Percentiles rank a stretch among this genome's conserved stretches.
Conservation (phyloP, 2,329 filamentous ascomycete species). For the Simplicillium sp. region DNA sequence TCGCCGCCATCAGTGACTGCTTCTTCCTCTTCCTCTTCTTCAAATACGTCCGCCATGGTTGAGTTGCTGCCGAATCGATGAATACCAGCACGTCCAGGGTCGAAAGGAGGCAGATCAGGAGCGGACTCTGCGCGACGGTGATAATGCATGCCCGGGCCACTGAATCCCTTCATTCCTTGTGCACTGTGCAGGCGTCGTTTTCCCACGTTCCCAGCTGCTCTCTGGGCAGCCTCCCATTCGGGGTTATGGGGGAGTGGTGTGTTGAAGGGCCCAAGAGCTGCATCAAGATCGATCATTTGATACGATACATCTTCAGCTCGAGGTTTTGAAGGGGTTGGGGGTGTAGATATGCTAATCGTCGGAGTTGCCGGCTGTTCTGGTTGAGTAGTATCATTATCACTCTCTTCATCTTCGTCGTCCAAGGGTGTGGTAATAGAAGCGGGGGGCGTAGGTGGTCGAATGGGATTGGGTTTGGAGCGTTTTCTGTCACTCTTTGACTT, state of each 20-base stretch:
- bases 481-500: conserved; percentile 45
- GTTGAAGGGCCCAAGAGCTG: conserved; percentile 85
- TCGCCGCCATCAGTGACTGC: conserved; percentile 29
- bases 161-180: conserved; percentile 59
- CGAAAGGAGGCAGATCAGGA: conserved; percentile 69
- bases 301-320: conserved; percentile 53
- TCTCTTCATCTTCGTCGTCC: conserved; percentile 19
- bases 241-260: conserved; percentile 58
- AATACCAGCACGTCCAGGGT: conserved; percentile 46
- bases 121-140: conserved; percentile 74
- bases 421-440: conserved; percentile 18
- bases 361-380: conserved; percentile 21
- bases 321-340: conserved; percentile 19
- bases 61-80: conserved; percentile 56
- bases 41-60: conserved; percentile 79
- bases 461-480: conserved; percentile 25
- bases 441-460: conserved; percentile 39
- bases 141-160: conserved; percentile 62
- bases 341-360: conserved; percentile 26
- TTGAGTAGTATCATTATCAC: conserved; percentile 12
- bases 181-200: conserved; percentile 70
- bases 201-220: conserved; percentile 38
- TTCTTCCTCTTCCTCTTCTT: conserved; percentile 66
- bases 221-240: conserved; percentile 59
- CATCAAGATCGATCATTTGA: conserved; percentile 88